phyloP scores from a whole-genome alignment of 2,329 filamentous ascomycete species.

The Ophiocordyceps camponoti-saundersi region DNA sequence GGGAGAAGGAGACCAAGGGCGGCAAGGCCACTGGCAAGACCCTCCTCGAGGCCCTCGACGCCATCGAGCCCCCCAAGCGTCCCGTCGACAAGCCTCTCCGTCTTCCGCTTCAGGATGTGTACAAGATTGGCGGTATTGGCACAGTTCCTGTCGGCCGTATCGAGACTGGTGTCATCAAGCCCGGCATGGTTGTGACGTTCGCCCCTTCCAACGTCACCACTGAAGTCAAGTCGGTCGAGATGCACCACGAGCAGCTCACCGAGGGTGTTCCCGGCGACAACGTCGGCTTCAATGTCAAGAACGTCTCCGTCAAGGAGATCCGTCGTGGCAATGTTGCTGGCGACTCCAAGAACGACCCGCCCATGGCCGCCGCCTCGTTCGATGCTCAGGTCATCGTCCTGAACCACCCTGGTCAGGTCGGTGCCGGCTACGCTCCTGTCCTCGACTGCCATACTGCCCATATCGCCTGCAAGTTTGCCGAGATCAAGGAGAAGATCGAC shows the following conservation, averaged over 20 bases:
- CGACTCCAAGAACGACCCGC: conserved; percentile 99
- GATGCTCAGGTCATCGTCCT: conserved; percentile 99
- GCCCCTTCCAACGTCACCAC: conserved; percentile 98
- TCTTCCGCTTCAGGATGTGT: conserved; percentile 99
- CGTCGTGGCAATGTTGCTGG: conserved; percentile 99
- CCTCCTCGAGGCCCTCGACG: conserved; percentile 96
- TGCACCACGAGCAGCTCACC: conserved; percentile 98
- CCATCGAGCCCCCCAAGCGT: conserved; percentile 82
- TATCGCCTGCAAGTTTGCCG: conserved; percentile 99
- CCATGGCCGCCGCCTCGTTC: conserved; percentile 78
- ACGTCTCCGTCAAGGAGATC: conserved; percentile 99
- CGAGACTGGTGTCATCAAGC: conserved; percentile 95
- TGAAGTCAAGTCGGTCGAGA: conserved; percentile 99
- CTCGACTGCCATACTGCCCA: conserved; percentile 99
- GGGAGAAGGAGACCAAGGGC: conserved; percentile 93
- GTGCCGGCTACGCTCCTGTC: conserved; percentile 97
- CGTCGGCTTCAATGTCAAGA: conserved; percentile 99
- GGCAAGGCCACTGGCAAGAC: conserved; percentile 85
- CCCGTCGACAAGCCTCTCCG: conserved; percentile 98
- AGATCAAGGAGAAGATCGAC: conserved; percentile 99
- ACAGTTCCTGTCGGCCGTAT: conserved; percentile 99
- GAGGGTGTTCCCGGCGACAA: conserved; percentile 99
- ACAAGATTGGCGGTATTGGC: conserved; percentile 99
- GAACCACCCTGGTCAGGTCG: conserved; percentile 99
- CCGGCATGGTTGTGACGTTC: conserved; percentile 91